Evolutionary conservation across 2,329 filamentous ascomycete species (phyloP), one percentile per base, ranked within the genome.

Genomic region (Monilinia fructicola): DNA sequence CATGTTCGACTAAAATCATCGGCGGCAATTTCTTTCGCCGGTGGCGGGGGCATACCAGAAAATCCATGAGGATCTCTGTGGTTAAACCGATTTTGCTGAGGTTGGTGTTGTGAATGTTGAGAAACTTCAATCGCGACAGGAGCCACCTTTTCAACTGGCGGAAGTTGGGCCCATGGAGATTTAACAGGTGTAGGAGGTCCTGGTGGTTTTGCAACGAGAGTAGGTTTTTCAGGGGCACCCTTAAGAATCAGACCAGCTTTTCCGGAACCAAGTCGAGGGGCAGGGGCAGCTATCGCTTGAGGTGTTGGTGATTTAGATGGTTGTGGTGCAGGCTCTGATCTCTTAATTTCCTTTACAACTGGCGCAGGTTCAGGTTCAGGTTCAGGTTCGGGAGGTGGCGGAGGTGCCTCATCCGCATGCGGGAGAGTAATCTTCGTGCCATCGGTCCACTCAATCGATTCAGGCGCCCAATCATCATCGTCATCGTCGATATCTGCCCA

Each of bases 401-500:
- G 66, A 10, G 72, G 73, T 64, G 75, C 63, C 42, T 88, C 86
- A 50, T 89, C 86, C 61, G 83, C 80, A 69, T 87, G 84, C 21
- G 89, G 86, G 21, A 93, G 81, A 7, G 88, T 91, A 44, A 90
- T 90, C 77, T 94, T 94, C 59, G 91, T 95, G 64, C 91, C 91
- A 77, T 96, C 92, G 75, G 90, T 91, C 92, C 92, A 96, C 67
- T 91, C 91, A 71, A 95, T 92, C 63, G 90, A 87, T 70, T 95
- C 91, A 2, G 91, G 91, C 18, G 88, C 90, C 90, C 91, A 94
- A 74, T 94, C 91, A 48, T 95, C 92, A 73, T 93, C 90, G 70
- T 95, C 91, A 67, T 95, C 92, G 69, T 95, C 92, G 68, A 94
- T 93, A 74, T 96, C 92, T 31, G 91, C 92, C 92, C 92, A 96